Evolutionary conservation across 305 asterid genomes (phyloP).

Genomic region (Fraxinus latifolia): DNA sequence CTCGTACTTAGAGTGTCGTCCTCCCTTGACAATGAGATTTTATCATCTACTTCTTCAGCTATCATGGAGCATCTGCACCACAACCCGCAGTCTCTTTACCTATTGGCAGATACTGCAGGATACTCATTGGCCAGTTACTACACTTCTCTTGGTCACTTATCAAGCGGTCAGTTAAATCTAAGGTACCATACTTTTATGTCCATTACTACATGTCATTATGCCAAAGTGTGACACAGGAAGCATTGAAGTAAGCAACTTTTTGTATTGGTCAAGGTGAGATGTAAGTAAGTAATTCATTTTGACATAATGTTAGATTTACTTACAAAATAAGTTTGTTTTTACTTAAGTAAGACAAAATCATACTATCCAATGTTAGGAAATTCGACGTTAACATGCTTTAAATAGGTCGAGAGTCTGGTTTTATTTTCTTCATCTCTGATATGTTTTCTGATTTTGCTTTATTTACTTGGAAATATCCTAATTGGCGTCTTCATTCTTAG

Average conservation of each 20-base stretch:
- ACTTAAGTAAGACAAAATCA: neutral
- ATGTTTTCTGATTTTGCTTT: neutral
- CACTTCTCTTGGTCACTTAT: conserved; percentile 91
- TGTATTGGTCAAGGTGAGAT: neutral
- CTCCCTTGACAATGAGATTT: conserved; percentile 33
- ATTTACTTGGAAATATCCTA: neutral
- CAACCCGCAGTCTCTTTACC: conserved; percentile 42
- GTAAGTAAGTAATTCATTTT: neutral
- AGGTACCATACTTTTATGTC: conserved; percentile 41
- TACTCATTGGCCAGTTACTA: conserved; percentile 89
- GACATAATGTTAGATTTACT: neutral
- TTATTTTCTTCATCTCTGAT: neutral
- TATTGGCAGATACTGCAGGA: conserved; percentile 57
- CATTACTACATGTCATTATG: neutral
- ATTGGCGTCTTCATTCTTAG: conserved; percentile 12
- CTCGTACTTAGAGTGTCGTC: conserved; percentile 39
- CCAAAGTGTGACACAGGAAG: neutral
- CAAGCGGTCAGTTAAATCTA: conserved; percentile 92
- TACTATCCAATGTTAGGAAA: neutral
- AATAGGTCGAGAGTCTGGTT: neutral
- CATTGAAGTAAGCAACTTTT: neutral
- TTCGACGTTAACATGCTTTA: neutral
- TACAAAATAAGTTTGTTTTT: neutral
- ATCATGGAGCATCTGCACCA: conserved; percentile 40
- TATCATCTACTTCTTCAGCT: conserved; percentile 34